Evolutionary conservation across 1,284 basidiomycete genomes (phyloP), one percentile per base, ranked within the genome.

Genomic region (Ceratobasidium sp.): DNA sequence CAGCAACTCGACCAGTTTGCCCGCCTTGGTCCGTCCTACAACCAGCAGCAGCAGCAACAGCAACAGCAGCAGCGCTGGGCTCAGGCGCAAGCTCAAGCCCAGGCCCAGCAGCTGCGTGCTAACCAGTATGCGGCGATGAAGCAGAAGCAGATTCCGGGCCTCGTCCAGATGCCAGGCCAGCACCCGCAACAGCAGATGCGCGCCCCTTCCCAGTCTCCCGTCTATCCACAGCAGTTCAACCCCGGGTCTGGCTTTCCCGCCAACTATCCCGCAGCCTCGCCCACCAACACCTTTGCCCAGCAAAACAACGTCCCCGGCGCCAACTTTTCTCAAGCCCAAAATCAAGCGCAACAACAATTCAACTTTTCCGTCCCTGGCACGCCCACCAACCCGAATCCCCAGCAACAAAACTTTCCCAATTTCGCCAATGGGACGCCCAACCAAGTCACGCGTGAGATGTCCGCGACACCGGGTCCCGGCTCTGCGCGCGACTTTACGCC

Each of bases 41-140:
- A 75, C 8, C 52, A 78, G 36, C 76, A 78, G 9, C 78, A 71
- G 41, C 76, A 76, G 32, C 78, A 78, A 59, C 80, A 79, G 72
- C 78, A 78, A 62, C 74, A 75, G 39, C 76, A 78, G 59, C 72
- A 80, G 73, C 74, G 46, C 64, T 72, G 62, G 76, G 79, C 74
- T 77, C 62, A 67, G 12, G 43, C 16, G 4, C 67, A 72, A 3
- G 34, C 53, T 5, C 62, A 65, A 8, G 36, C 14, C 36, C 65
- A 71, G 4, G 32, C 52, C 9, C 73, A 74, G 53, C 74, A 73
- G 55, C 75, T 73, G 5, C 73, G 72, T 21, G 21, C 32, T 8
- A 39, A 43, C 32, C 64, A 67, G 50, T 67, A 67, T 55, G 36
- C 72, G 28, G 64, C 72, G 75, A 77, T 69, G 60, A 64, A 67